phyloP scores from a whole-genome alignment of 352 stramenopile species.

The Globisporangium sylvaticum region DNA sequence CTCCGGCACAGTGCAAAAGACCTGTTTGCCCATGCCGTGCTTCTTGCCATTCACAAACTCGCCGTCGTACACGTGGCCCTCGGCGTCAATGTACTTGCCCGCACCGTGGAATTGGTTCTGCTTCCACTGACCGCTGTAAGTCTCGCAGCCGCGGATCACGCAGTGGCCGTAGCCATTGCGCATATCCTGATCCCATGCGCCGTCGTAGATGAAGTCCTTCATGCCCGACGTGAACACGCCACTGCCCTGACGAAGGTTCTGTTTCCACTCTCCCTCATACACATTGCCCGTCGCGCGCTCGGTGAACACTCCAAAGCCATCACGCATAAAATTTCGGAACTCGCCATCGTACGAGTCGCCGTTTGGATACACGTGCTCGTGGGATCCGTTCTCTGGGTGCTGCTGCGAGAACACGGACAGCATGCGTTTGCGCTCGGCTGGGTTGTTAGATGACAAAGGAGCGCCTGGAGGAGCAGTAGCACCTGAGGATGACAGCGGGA shows the following conservation, averaged over 20 bases:
- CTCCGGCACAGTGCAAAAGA: conserved; percentile 11
- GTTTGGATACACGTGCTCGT: conserved; percentile 51
- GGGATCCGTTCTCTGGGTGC: conserved; percentile 30
- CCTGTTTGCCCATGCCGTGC: conserved; percentile 64
- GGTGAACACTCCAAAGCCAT: conserved; percentile 61
- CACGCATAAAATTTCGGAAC: conserved; percentile 38
- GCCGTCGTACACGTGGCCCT: conserved; percentile 79
- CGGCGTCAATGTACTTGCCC: conserved; percentile 77
- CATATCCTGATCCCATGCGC: conserved; percentile 56
- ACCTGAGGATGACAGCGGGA: conserved; percentile 32
- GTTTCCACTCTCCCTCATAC: conserved; percentile 71
- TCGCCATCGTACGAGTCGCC: conserved; percentile 74
- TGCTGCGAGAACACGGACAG: conserved; percentile 12
- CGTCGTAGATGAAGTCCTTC: conserved; percentile 83
- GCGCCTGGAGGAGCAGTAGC: conserved; percentile 8
- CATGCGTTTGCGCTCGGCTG: background rate
- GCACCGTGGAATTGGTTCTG: conserved; percentile 72
- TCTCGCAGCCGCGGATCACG: conserved; percentile 70
- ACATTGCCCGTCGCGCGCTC: conserved; percentile 55
- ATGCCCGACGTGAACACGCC: conserved; percentile 64
- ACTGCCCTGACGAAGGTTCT: conserved; percentile 54
- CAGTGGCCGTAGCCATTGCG: conserved; percentile 69
- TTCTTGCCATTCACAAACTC: conserved; percentile 76
- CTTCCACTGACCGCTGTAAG: conserved; percentile 70
- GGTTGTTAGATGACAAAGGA: background rate